These are phyloP conservation scores for Populus nigra DNA, from an alignment of 345 rosid genomes.

Conservation along the genomic window DNA sequence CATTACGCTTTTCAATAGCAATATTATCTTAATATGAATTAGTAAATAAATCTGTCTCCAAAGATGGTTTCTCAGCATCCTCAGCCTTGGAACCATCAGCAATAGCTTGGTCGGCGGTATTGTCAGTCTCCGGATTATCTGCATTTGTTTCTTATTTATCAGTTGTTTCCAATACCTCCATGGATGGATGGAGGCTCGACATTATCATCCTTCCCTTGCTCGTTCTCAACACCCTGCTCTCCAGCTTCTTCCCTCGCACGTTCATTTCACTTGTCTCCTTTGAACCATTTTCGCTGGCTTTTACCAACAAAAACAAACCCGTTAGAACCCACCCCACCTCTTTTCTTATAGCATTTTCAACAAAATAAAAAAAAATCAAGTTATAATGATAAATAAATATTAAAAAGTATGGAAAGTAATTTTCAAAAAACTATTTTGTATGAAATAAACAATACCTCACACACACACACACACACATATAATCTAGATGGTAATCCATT, in stretches of 20 bases:
- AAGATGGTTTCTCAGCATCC: conserved; percentile 22
- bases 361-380: background rate
- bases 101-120: conserved; percentile 17
- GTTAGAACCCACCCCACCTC: background rate
- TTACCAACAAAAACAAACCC: conserved; percentile 5
- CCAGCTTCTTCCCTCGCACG: conserved; percentile 13
- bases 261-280: conserved; percentile 30
- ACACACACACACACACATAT: fast-evolving
- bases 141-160: conserved; percentile 13
- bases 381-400: too few relatives aligned
- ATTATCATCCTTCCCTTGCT: conserved; percentile 26
- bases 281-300: conserved; percentile 45
- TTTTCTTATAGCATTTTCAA: background rate
- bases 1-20: too few relatives aligned
- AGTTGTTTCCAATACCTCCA: conserved; percentile 14
- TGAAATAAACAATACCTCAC: too few relatives aligned
- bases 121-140: conserved; percentile 20
- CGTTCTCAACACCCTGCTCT: conserved; percentile 17
- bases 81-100: conserved; percentile 24
- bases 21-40: too few relatives aligned
- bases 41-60: background rate
- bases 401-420: too few relatives aligned
- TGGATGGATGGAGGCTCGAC: conserved; percentile 8
- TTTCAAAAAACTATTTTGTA: too few relatives aligned
- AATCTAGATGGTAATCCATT: too few relatives aligned